These are phyloP conservation scores for Gnaphalium uliginosum DNA, from an alignment of 129 eudicot genomes.

Conservation along the genomic window DNA sequence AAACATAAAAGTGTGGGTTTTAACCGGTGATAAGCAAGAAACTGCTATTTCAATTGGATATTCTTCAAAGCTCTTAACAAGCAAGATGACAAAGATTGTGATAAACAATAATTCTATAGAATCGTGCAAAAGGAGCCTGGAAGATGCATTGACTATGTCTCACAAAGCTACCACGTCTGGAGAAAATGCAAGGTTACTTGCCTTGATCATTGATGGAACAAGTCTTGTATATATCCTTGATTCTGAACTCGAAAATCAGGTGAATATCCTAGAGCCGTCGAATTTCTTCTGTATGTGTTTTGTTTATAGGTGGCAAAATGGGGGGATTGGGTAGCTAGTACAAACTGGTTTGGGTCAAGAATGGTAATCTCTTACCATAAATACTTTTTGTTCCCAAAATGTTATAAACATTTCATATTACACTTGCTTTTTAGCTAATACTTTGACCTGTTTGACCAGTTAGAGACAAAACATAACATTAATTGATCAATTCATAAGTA, in stretches of 20 bases:
- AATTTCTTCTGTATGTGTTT: constrained; percentile 17
- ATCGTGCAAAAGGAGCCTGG: constrained; percentile 62
- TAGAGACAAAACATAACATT: not conserved
- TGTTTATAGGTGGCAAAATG: not conserved
- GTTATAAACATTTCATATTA: not conserved
- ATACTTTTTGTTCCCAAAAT: not conserved
- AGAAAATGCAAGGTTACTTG: constrained; percentile 39
- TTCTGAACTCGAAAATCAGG: constrained; percentile 83
- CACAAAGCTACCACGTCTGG: constrained; percentile 40
- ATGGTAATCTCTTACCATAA: not conserved
- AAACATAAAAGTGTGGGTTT: constrained; percentile 90
- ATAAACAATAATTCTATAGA: constrained; percentile 70
- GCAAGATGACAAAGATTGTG: constrained; percentile 73
- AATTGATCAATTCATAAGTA: not conserved
- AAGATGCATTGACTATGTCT: constrained; percentile 52
- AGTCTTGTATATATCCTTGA: constrained; percentile 90
- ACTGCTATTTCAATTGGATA: constrained; percentile 95
- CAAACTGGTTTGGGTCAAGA: constrained; percentile 1
- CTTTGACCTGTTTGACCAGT: not conserved
- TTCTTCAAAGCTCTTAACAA: constrained; percentile 80
- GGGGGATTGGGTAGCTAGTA: constrained; percentile 9
- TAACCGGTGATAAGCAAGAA: constrained; percentile 98
- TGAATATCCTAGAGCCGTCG: constrained; percentile 27
- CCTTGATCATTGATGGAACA: constrained; percentile 88
- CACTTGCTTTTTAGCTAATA: not conserved